Base-by-base conservation (phyloP, 306 rosid species). In the Citrullus colocynthis region DNA sequence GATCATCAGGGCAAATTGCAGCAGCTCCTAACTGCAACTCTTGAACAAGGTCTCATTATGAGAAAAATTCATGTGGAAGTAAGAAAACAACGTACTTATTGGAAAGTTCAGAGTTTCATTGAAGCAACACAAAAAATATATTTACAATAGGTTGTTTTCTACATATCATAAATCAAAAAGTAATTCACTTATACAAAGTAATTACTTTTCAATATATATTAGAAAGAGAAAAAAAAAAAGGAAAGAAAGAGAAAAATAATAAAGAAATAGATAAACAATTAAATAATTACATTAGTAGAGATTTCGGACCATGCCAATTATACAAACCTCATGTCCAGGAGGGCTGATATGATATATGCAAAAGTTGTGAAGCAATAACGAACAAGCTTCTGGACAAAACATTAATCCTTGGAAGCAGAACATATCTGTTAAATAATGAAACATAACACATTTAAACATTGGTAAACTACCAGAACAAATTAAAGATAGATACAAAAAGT, bases 261-360 rank as follows among this genome's bases (percentile, higher is more conserved):
- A 12, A 48, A 48, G 0, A 63, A 14, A 85, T 30, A 78, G 74
- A 79, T 71, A 65, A 78, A 48, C 4, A 63, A 14, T 83, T 30
- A 78, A 76, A 79, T 71, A 65, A 78, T 78, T n/a, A 48, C 54
- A 48, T 48, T 4, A 56, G 76, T 6, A 16, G 39, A 55, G 58
- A 54, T 14, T 75, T 60, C 57, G 24, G 83, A 83, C 77, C 71
- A 59, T 85, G 80, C 79, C 78, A 76, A 80, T 85, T 62, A 83
- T 78, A 88, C 88, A 82, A 85, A 95, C 99, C 99, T 95, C 99
- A 64, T 89, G 99, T 42, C 99, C 99, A 12, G 97, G 99, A 67
- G 99, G 99, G 87, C 96, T 95, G 66, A 95, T 90, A 81, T 95
- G 97, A 81, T 92, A 95, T 83, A 92, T 87, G 92, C 99, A 95